Evolutionary conservation across 176 grass and related monocot species (phyloP).

Genomic region (Stipa capillata): DNA sequence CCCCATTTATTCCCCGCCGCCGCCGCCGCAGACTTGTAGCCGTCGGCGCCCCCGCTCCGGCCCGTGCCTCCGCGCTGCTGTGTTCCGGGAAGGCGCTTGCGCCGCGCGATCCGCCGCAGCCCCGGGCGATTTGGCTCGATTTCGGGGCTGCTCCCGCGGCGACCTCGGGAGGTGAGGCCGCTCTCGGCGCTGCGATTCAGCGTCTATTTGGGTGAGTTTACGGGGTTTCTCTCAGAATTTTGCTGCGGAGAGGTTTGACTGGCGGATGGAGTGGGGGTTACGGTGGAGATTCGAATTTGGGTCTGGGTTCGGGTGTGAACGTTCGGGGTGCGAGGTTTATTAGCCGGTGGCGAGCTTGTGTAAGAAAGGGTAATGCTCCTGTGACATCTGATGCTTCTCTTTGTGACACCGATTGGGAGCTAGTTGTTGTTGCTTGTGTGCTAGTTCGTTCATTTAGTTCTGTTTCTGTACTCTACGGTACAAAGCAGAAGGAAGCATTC

Average conservation of each 20-base stretch:
- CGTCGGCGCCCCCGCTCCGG: slow-evolving; percentile 15
- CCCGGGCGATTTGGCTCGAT: slow-evolving; percentile 20
- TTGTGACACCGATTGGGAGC: neutral
- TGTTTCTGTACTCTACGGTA: neutral
- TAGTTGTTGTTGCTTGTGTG: neutral
- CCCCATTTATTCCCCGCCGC: slow-evolving; percentile 17
- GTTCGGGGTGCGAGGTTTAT: neutral
- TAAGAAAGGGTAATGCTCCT: neutral
- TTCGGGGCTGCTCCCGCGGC: neutral
- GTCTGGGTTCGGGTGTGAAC: neutral
- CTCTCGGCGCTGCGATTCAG: slow-evolving; percentile 1
- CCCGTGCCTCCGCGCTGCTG: neutral
- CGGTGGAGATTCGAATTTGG: slow-evolving; percentile 40
- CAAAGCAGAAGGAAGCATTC: neutral
- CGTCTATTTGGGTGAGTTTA: slow-evolving; percentile 11
- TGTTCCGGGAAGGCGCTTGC: neutral
- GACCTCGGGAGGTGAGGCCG: slow-evolving; percentile 26
- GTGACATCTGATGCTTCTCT: too few relatives aligned
- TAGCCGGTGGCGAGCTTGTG: neutral
- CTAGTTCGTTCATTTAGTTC: neutral
- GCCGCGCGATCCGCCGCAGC: slow-evolving; percentile 14
- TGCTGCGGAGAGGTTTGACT: neutral
- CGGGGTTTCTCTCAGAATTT: slow-evolving; percentile 24
- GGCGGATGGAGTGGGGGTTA: neutral
- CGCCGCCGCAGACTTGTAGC: too few relatives aligned